phyloP scores from a whole-genome alignment of 805 yeast species.

The Hanseniaspora singularis region DNA sequence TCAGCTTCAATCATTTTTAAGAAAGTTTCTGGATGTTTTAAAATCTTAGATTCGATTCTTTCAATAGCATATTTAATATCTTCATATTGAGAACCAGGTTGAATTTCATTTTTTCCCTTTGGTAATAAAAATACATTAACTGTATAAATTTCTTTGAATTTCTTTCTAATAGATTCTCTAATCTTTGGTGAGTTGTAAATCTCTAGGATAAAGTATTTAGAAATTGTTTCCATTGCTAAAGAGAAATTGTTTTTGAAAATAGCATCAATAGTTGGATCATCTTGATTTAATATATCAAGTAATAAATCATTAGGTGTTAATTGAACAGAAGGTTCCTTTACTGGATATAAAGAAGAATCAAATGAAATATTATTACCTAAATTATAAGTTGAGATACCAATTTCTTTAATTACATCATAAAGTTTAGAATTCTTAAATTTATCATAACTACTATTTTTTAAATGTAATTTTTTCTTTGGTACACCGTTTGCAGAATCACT shows the following conservation, averaged over 20 bases:
- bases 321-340: slow-evolving; percentile 49
- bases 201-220: slow-evolving; percentile 66
- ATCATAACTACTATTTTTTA: slow-evolving; percentile 52
- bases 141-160: slow-evolving; percentile 50
- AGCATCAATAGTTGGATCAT: slow-evolving; percentile 27
- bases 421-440: slow-evolving; percentile 53
- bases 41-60: slow-evolving; percentile 64
- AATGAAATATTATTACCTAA: slow-evolving; percentile 72
- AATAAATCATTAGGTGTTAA: slow-evolving; percentile 52
- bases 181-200: slow-evolving; percentile 69
- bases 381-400: slow-evolving; percentile 68
- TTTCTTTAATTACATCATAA: slow-evolving; percentile 51
- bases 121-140: slow-evolving; percentile 71
- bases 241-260: slow-evolving; percentile 41
- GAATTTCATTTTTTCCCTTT: slow-evolving; percentile 68
- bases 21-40: slow-evolving; percentile 64
- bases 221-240: slow-evolving; percentile 60
- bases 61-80: slow-evolving; percentile 86
- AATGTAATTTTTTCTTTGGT: slow-evolving; percentile 38
- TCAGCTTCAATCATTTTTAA: slow-evolving; percentile 91
- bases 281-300: slow-evolving; percentile 26
- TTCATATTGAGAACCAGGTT: slow-evolving; percentile 65
- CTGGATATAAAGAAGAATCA: slow-evolving; percentile 53
- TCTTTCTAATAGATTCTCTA: slow-evolving; percentile 55
- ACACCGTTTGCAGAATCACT: slow-evolving; percentile 18